phyloP scores from a whole-genome alignment of 139 green algal species.

The Chlamydomonas schloesseri region DNA sequence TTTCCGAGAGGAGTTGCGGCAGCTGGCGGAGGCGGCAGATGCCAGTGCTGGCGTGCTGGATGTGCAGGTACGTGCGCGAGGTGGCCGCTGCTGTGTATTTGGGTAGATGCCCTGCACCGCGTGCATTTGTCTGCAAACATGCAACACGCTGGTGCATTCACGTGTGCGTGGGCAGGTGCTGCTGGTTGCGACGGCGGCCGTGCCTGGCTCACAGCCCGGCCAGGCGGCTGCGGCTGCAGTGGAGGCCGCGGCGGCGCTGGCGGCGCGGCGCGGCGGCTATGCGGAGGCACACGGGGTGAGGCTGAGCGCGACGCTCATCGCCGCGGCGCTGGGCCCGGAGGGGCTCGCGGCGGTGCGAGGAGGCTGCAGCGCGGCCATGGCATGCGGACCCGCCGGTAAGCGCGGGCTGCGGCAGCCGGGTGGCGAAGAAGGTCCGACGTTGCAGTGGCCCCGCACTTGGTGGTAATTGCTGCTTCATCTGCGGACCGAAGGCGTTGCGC shows the following conservation, averaged over 20 bases:
- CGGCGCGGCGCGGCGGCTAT: neutral
- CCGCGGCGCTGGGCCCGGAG: neutral
- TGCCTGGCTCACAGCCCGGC: no score
- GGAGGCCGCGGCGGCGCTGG: neutral
- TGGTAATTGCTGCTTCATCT: no score
- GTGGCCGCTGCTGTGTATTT: neutral
- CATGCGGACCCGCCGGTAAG: neutral
- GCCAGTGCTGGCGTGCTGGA: neutral
- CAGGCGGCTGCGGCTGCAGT: neutral
- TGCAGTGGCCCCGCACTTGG: no score
- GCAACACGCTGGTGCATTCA: neutral
- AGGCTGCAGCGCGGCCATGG: neutral
- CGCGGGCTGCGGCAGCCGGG: no score
- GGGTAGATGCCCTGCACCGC: neutral
- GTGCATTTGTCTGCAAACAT: neutral
- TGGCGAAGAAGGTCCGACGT: no score
- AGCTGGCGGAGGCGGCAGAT: neutral
- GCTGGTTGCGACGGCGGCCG: neutral
- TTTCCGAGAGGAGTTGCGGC: neutral
- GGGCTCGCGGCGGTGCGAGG: neutral
- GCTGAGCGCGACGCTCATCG: neutral
- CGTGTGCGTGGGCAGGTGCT: neutral
- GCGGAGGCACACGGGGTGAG: neutral
- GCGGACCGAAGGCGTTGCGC: neutral
- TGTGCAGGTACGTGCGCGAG: neutral